Evolutionary conservation across 1,284 basidiomycete genomes (phyloP).

Genomic region (Malassezia brasiliensis): DNA sequence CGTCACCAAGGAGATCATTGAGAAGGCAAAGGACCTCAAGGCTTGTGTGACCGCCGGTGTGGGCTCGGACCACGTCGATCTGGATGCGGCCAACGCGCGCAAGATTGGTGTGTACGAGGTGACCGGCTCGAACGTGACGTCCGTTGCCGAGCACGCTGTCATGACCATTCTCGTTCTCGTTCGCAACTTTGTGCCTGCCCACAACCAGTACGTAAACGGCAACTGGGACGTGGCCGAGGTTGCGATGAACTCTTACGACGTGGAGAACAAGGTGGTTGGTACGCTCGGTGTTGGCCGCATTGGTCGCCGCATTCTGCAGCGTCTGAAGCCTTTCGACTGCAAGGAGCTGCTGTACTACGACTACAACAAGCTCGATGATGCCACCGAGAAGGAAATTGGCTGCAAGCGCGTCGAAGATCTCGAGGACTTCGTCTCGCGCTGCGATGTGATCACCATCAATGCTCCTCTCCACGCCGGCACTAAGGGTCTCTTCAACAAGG

Average conservation of each 20-base stretch:
- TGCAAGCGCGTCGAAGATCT: conserved; percentile 70
- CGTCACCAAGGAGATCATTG: conserved; percentile 68
- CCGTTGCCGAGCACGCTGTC: conserved; percentile 83
- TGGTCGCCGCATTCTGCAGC: conserved; percentile 60
- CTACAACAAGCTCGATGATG: conserved; percentile 66
- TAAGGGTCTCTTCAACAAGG: conserved; percentile 58
- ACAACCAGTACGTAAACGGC: conserved; percentile 46
- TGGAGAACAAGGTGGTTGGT: conserved; percentile 78
- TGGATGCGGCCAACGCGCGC: conserved; percentile 73
- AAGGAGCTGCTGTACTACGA: conserved; percentile 91
- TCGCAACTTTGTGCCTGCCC: conserved; percentile 73
- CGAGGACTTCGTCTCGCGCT: conserved; percentile 69
- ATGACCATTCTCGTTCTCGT: conserved; percentile 75
- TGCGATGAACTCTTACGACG: conserved; percentile 57
- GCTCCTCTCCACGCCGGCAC: conserved; percentile 84
- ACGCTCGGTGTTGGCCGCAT: conserved; percentile 59
- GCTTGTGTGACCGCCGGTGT: conserved; percentile 88
- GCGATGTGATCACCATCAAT: conserved; percentile 78
- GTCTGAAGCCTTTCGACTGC: conserved; percentile 74
- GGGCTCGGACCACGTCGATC: conserved; percentile 75
- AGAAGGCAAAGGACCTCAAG: conserved; percentile 78
- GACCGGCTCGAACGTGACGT: conserved; percentile 61
- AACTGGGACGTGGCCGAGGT: conserved; percentile 46
- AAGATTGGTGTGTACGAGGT: conserved; percentile 67
- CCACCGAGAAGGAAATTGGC: conserved; percentile 62